phyloP scores from a whole-genome alignment of 1,139 yeast species.

The Debaryomycetaceae sp. region DNA sequence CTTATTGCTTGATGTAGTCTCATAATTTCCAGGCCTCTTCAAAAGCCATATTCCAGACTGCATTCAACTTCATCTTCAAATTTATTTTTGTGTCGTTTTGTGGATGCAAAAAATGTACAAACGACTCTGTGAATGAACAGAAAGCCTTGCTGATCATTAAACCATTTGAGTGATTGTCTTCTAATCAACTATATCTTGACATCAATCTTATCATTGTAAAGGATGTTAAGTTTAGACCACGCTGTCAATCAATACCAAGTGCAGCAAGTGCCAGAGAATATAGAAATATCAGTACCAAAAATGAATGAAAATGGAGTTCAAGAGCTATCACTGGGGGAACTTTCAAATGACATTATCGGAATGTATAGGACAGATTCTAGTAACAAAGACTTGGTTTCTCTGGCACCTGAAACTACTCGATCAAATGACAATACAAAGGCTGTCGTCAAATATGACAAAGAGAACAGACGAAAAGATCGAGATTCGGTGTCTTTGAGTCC shows the following conservation, averaged over 20 bases:
- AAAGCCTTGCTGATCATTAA: no score
- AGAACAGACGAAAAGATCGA: background rate
- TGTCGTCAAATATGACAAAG: background rate
- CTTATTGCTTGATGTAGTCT: background rate
- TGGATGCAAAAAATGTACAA: conserved; percentile 8
- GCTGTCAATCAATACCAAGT: background rate
- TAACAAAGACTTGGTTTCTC: background rate
- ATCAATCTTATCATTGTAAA: no score
- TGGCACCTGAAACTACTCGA: background rate
- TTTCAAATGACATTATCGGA: background rate
- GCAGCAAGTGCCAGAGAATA: background rate
- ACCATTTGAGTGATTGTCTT: no score
- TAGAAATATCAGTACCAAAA: background rate
- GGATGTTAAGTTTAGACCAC: background rate
- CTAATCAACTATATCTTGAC: no score
- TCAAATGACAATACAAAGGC: background rate
- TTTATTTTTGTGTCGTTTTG: conserved; percentile 4
- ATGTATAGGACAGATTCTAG: background rate
- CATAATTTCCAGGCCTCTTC: no score
- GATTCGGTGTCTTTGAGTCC: background rate
- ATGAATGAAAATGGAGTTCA: background rate
- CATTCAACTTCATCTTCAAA: no score
- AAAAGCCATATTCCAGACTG: no score
- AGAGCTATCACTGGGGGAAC: background rate
- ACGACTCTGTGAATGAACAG: background rate